Conservation (phyloP, 371 early-diverging fungal genomes). For the Mucor racemosus region DNA sequence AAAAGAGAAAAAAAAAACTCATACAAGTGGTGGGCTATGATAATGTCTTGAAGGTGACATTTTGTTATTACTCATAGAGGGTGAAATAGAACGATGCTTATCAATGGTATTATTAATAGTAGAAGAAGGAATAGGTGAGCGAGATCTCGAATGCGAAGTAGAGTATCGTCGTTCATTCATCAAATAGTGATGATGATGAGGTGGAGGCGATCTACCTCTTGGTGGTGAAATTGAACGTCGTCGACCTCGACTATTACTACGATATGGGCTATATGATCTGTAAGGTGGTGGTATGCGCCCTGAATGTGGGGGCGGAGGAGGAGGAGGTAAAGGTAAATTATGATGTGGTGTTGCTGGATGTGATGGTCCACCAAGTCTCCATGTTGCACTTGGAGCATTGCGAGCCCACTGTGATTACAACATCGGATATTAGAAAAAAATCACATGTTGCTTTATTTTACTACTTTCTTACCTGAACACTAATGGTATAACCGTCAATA, state of each 20-base stretch:
- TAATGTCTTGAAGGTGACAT: constrained; percentile 14
- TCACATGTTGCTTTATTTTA: constrained; percentile 13
- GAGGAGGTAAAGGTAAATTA: background rate
- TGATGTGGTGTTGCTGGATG: constrained; percentile 16
- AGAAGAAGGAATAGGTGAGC: constrained; percentile 17
- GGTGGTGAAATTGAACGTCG: constrained; percentile 36
- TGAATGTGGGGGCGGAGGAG: constrained; percentile 12
- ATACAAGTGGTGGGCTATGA: constrained; percentile 19
- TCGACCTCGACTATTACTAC: constrained; percentile 16
- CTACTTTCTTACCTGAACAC: constrained; percentile 70
- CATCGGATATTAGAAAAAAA: background rate
- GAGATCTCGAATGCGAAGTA: constrained; percentile 18
- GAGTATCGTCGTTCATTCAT: constrained; percentile 4
- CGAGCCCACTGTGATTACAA: constrained; percentile 19
- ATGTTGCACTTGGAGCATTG: constrained; percentile 24
- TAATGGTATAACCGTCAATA: constrained; percentile 78
- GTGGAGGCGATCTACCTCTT: constrained; percentile 28
- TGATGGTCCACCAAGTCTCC: constrained; percentile 25
- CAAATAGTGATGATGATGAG: background rate
- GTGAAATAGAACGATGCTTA: constrained; percentile 5
- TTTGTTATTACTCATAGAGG: background rate
- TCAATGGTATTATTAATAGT: constrained; percentile 1
- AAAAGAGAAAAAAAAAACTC: constrained; percentile 11
- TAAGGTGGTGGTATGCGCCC: constrained; percentile 1
- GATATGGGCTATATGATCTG: constrained; percentile 16